A percentile compares a stretch with the other conserved stretches of the same genome.
Evolutionary conservation across 257 asterid species (phyloP).

Genomic region (Leptodermis oblonga): DNA sequence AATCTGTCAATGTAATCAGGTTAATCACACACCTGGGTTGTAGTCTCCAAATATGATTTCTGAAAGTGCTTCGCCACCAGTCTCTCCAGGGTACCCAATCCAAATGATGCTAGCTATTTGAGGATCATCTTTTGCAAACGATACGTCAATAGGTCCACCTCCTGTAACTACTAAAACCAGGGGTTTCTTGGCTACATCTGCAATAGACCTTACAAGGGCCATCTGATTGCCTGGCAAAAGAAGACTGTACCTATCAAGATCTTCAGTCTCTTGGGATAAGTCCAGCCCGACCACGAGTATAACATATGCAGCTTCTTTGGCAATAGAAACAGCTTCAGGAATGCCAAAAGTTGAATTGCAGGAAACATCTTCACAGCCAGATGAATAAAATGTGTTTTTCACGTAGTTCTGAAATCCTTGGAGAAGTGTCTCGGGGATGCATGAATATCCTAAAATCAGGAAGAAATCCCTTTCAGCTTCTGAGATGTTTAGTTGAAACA

Average conservation of each 20-base stretch:
- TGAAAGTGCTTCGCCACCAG: slow-evolving; percentile 68
- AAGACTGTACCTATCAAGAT: slow-evolving; percentile 77
- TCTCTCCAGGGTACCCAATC: too few species aligned
- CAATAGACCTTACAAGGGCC: slow-evolving; percentile 48
- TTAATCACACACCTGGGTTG: slow-evolving; percentile 60
- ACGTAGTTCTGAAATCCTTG: slow-evolving; percentile 48
- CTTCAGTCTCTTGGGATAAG: slow-evolving; percentile 84
- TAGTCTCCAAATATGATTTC: slow-evolving; percentile 73
- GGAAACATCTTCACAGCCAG: slow-evolving; percentile 58
- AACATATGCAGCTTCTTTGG: slow-evolving; percentile 59
- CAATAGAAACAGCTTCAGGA: slow-evolving; percentile 51
- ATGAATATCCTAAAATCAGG: slow-evolving; percentile 57
- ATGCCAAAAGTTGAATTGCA: slow-evolving; percentile 62
- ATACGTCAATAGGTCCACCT: slow-evolving; percentile 84
- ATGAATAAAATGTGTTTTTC: slow-evolving; percentile 41
- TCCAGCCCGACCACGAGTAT: slow-evolving; percentile 75
- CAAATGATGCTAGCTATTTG: slow-evolving; percentile 67
- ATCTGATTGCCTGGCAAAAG: slow-evolving; percentile 82
- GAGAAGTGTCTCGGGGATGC: slow-evolving; percentile 57
- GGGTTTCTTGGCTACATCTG: slow-evolving; percentile 58
- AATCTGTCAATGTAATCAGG: neutral
- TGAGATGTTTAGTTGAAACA: neutral
- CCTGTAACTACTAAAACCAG: slow-evolving; percentile 73
- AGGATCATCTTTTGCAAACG: slow-evolving; percentile 61
- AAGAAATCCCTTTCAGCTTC: neutral